A percentile compares a stretch with the other conserved stretches of the same genome.
These are phyloP conservation scores for Pinus tabuliformis DNA, from an alignment of 75 land plant genomes.

Conservation along the genomic window DNA sequence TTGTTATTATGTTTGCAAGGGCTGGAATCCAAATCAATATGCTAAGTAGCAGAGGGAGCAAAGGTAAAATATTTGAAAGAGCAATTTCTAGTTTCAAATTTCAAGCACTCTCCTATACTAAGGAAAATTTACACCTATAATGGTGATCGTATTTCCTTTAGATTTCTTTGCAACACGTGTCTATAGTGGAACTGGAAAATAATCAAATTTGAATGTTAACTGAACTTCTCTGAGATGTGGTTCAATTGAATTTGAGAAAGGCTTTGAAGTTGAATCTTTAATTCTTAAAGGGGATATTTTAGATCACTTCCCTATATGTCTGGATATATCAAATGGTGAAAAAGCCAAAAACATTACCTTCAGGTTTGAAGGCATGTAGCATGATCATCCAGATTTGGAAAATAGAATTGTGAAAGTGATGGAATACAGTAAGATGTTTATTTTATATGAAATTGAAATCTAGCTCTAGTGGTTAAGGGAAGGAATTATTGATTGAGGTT, in stretches of 20 bases:
- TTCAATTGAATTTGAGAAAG: not conserved
- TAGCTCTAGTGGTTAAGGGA: too few relatives aligned
- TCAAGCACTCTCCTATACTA: not conserved
- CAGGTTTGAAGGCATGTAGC: not conserved
- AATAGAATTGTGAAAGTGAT: too few relatives aligned
- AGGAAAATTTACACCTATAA: too few relatives aligned
- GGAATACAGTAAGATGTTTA: too few relatives aligned
- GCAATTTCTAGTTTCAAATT: not conserved
- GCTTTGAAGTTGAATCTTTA: not conserved
- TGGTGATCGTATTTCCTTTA: not conserved
- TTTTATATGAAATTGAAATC: too few relatives aligned
- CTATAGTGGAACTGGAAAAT: not conserved
- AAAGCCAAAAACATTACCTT: not conserved
- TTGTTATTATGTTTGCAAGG: not conserved
- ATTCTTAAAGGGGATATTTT: not conserved
- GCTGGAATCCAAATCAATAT: not conserved
- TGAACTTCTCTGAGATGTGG: not conserved
- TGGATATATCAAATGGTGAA: not conserved
- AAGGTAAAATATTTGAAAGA: not conserved
- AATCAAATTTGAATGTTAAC: not conserved
- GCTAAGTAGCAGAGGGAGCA: not conserved
- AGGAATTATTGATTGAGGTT: too few relatives aligned
- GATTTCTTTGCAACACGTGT: not conserved
- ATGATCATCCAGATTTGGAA: not conserved
- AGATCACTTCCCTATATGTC: not conserved